These are phyloP conservation scores for Jasminum sambac DNA, from an alignment of 257 asterid genomes.

Conservation along the genomic window DNA sequence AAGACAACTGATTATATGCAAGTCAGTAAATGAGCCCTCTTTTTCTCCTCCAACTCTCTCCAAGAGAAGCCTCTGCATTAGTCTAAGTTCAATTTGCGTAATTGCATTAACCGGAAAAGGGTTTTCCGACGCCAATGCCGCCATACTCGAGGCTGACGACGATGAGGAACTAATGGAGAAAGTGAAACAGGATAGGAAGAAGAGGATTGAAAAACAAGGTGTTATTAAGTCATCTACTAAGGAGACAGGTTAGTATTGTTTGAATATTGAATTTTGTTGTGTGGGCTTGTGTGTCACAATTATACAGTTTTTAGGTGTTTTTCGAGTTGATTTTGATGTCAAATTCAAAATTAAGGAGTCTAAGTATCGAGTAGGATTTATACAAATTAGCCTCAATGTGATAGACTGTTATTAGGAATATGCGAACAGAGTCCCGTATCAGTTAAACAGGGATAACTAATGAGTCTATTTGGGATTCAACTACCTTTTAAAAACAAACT, in stretches of 20 bases:
- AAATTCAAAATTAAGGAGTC: not conserved
- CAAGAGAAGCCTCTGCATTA: conserved; percentile 54
- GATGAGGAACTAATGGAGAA: conserved; percentile 84
- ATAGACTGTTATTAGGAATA: no score
- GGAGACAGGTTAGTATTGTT: conserved; percentile 57
- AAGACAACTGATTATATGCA: conserved; percentile 43
- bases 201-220: conserved; percentile 77
- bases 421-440: no score
- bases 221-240: conserved; percentile 52
- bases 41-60: conserved; percentile 24
- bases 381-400: no score
- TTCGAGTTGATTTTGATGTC: not conserved
- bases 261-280: not conserved
- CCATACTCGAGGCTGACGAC: conserved; percentile 90
- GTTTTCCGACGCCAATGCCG: conserved; percentile 54
- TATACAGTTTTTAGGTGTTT: not conserved
- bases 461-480: no score
- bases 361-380: no score
- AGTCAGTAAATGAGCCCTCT: conserved; percentile 35
- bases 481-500: no score
- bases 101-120: conserved; percentile 35
- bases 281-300: not conserved
- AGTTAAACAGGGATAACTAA: no score
- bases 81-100: conserved; percentile 42
- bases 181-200: conserved; percentile 81